Conservation (phyloP, 2,329 filamentous ascomycete genomes). For the Exophiala oligosperma region DNA sequence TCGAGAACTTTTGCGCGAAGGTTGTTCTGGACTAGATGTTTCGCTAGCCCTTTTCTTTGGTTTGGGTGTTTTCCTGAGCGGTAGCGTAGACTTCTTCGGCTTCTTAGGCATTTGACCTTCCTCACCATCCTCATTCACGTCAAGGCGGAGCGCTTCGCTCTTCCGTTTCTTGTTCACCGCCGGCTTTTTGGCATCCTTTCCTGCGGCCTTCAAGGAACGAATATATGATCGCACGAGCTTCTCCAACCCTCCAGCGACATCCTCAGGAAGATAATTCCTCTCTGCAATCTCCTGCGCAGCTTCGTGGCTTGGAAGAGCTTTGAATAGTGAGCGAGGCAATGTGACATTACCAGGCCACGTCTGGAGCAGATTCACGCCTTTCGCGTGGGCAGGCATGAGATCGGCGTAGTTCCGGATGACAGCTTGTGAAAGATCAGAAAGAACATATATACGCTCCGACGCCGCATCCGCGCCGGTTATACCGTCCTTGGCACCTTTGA, state of each 20-base stretch:
- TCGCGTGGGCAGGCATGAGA: slow-evolving; percentile 69
- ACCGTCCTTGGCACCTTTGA: slow-evolving; percentile 85
- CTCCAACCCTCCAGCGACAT: slow-evolving; percentile 74
- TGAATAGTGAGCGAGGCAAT: slow-evolving; percentile 77
- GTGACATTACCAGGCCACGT: slow-evolving; percentile 79
- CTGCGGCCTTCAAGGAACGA: slow-evolving; percentile 52
- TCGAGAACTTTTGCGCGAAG: slow-evolving; percentile 41
- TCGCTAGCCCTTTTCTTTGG: slow-evolving; percentile 43
- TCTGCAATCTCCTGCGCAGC: slow-evolving; percentile 82
- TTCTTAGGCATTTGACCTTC: slow-evolving; percentile 25
- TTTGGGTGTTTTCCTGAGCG: slow-evolving; percentile 27
- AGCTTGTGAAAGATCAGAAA: slow-evolving; percentile 83
- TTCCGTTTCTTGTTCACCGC: slow-evolving; percentile 43
- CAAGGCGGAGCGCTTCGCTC: slow-evolving; percentile 35
- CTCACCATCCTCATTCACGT: slow-evolving; percentile 22
- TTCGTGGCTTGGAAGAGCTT: slow-evolving; percentile 70
- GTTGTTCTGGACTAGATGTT: slow-evolving; percentile 33
- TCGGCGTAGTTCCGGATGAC: slow-evolving; percentile 85
- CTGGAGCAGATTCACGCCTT: slow-evolving; percentile 63
- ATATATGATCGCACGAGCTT: slow-evolving; percentile 69
- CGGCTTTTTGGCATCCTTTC: slow-evolving; percentile 25
- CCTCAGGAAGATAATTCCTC: slow-evolving; percentile 79
- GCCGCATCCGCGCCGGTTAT: slow-evolving; percentile 57
- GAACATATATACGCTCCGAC: slow-evolving; percentile 66
- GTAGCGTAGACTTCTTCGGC: slow-evolving; percentile 22